Evolutionary conservation across 768 basidiomycete species (phyloP).

Genomic region (Leccinum imitatum): DNA sequence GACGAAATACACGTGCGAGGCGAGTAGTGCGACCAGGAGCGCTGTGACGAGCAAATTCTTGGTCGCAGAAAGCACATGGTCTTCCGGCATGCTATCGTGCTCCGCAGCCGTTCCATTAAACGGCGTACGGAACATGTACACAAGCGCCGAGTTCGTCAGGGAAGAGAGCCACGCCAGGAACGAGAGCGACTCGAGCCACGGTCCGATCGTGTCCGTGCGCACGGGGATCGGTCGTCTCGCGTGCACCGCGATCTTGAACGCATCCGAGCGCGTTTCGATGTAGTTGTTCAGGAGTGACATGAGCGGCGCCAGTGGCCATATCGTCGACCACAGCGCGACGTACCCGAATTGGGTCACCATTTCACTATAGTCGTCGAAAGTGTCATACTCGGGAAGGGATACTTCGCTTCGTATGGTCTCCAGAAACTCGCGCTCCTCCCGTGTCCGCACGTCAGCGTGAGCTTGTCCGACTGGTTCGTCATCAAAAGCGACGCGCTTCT

Average conservation of each 20-base stretch:
- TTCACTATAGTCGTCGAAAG: slow-evolving; percentile 90
- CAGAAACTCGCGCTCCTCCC: slow-evolving; percentile 77
- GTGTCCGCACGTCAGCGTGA: slow-evolving; percentile 34
- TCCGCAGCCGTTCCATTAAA: slow-evolving; percentile 15
- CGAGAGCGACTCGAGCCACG: slow-evolving; percentile 87
- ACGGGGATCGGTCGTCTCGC: slow-evolving; percentile 79
- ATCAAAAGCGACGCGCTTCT: slow-evolving; percentile 74
- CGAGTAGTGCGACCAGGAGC: slow-evolving; percentile 69
- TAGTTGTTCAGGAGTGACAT: slow-evolving; percentile 93
- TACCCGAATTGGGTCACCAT: slow-evolving; percentile 98
- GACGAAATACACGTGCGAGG: slow-evolving; percentile 85
- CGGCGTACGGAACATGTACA: slow-evolving; percentile 80
- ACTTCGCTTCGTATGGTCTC: slow-evolving; percentile 76
- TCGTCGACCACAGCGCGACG: slow-evolving; percentile 86
- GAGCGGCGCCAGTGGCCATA: slow-evolving; percentile 90
- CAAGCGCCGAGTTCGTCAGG: slow-evolving; percentile 84
- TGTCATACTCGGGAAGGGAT: slow-evolving; percentile 73
- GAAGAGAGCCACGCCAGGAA: slow-evolving; percentile 90
- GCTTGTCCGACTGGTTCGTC: slow-evolving; percentile 45
- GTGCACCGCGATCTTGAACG: slow-evolving; percentile 91
- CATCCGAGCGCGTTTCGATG: slow-evolving; percentile 89
- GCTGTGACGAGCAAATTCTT: slow-evolving; percentile 60
- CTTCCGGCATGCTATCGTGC: slow-evolving; percentile 4
- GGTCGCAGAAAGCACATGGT: slow-evolving; percentile 37
- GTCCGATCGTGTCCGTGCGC: slow-evolving; percentile 90